A percentile compares a stretch with the other conserved stretches of the same genome.
phyloP scores from a whole-genome alignment of 352 stramenopile species.

The Phytopythium helicoides region DNA sequence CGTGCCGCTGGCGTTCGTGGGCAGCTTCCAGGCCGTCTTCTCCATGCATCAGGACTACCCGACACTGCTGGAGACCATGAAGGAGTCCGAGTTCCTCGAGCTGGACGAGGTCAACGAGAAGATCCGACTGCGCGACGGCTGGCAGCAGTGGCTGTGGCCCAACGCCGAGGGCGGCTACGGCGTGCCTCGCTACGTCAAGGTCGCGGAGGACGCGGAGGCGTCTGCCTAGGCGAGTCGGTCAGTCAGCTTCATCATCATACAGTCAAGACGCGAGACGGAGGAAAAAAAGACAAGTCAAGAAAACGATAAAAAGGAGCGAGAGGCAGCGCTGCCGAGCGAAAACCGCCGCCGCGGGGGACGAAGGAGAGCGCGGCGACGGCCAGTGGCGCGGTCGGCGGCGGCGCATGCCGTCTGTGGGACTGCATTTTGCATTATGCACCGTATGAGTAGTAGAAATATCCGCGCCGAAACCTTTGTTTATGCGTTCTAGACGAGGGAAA shows the following conservation, averaged over 20 bases:
- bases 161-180: constrained; percentile 84
- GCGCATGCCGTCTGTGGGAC: too few relatives aligned
- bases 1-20: constrained; percentile 87
- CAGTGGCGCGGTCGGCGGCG: too few relatives aligned
- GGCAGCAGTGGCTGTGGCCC: constrained; percentile 89
- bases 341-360: too few relatives aligned
- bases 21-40: constrained; percentile 88
- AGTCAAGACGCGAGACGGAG: not conserved
- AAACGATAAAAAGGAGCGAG: not conserved
- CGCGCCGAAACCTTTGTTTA: constrained; percentile 6
- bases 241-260: not conserved
- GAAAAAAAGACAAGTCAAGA: not conserved
- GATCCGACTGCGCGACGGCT: constrained; percentile 82
- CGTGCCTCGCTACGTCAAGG: constrained; percentile 89
- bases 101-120: constrained; percentile 90
- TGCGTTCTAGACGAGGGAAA: constrained; percentile 1
- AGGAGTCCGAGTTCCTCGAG: constrained; percentile 63
- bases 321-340: too few relatives aligned
- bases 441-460: constrained; percentile 4
- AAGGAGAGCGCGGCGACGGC: too few relatives aligned
- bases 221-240: not conserved
- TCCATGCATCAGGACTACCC: constrained; percentile 83
- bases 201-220: constrained; percentile 33
- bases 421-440: too few relatives aligned
- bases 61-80: constrained; percentile 73